These are phyloP conservation scores for Astragalus membranaceus DNA, from an alignment of 306 rosid species.

Conservation along the genomic window DNA sequence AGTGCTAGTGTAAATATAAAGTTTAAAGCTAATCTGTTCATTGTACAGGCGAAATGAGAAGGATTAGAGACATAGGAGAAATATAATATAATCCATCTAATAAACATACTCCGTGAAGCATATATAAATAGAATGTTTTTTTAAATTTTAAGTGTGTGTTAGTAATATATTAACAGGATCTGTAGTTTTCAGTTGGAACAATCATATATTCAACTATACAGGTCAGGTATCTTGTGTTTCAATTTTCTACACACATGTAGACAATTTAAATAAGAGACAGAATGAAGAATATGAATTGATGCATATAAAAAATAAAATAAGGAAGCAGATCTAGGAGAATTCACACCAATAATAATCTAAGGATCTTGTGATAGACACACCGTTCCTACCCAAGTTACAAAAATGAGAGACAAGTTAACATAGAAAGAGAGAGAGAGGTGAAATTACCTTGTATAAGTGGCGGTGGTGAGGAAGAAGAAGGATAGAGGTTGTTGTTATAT, in stretches of 20 bases:
- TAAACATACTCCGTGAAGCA: too few species aligned
- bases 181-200: not conserved
- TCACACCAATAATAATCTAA: not conserved
- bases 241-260: not conserved
- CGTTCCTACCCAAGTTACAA: not conserved
- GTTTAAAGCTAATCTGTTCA: too few species aligned
- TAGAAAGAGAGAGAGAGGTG: too few species aligned
- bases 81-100: too few species aligned
- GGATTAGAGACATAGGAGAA: too few species aligned
- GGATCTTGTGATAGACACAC: slow-evolving; percentile 19
- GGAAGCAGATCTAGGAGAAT: slow-evolving; percentile 28
- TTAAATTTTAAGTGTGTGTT: too few species aligned
- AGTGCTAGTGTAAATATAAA: too few species aligned
- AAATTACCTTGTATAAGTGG: not conserved
- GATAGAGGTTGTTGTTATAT: not conserved
- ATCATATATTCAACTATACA: not conserved
- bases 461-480: not conserved
- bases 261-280: not conserved
- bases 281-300: not conserved
- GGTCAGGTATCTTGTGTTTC: too few species aligned
- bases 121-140: too few species aligned
- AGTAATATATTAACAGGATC: not conserved
- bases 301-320: not conserved
- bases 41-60: too few species aligned
- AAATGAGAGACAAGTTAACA: not conserved